Conservation (phyloP, 78 protist genomes). For the Dictyostelium purpureum region DNA sequence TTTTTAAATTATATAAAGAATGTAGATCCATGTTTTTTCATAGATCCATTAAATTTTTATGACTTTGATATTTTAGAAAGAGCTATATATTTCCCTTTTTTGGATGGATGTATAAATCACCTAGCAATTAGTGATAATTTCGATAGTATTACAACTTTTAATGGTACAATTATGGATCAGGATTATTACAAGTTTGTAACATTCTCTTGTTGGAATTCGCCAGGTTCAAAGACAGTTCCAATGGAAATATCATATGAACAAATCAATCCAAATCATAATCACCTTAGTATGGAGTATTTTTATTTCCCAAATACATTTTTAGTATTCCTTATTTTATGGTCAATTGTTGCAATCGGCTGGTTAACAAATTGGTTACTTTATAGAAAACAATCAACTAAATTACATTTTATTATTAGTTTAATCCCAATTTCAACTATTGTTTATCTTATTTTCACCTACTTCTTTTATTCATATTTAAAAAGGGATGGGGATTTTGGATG, state of each 20-base stretch:
- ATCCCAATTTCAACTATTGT: conserved; percentile 31
- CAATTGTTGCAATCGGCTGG: background rate
- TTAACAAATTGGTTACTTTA: background rate
- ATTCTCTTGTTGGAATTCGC: no score
- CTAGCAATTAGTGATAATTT: no score
- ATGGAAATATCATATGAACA: conserved; percentile 2
- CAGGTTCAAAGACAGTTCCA: background rate
- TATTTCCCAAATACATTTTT: background rate
- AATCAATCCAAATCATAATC: conserved; percentile 27
- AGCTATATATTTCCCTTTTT: no score
- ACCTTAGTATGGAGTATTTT: conserved; percentile 4
- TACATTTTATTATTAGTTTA: conserved; percentile 21
- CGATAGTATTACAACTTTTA: no score
- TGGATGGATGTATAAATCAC: no score
- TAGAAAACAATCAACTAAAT: conserved; percentile 8
- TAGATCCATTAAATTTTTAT: no score
- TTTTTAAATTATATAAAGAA: no score
- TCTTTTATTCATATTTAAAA: background rate
- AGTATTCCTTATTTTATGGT: conserved; percentile 26
- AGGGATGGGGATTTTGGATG: conserved; percentile 8
- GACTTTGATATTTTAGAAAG: no score
- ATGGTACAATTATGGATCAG: no score
- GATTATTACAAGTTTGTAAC: no score
- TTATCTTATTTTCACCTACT: background rate
- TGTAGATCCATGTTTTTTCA: no score